Percentiles rank a stretch among this genome's conserved stretches.
These are phyloP conservation scores for Rhododendron molle DNA, from an alignment of 148 eudicot genomes.

Conservation along the genomic window DNA sequence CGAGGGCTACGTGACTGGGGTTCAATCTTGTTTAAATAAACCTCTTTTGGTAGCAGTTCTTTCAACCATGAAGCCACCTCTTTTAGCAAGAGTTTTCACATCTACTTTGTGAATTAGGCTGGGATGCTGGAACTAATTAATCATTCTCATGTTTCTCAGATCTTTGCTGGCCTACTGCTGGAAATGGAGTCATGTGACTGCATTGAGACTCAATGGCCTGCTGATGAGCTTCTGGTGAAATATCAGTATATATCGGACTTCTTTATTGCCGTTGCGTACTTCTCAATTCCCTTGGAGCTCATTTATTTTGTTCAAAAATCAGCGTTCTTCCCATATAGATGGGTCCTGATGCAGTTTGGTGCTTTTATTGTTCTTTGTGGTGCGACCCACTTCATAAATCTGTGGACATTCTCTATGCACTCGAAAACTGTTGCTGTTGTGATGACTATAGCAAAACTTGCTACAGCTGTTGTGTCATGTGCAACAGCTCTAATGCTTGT, in stretches of 20 bases:
- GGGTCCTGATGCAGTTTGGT: conserved; percentile 94
- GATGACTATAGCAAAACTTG: conserved; percentile 77
- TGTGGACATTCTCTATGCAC: conserved; percentile 81
- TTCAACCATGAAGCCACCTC: background rate
- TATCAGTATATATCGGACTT: conserved; percentile 90
- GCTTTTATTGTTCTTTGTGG: conserved; percentile 92
- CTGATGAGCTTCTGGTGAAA: conserved; percentile 72
- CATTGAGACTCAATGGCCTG: conserved; percentile 68
- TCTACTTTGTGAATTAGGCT: background rate
- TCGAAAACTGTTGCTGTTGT: conserved; percentile 76
- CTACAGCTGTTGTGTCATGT: conserved; percentile 86
- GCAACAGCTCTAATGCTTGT: conserved; percentile 85
- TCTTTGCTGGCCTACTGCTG: conserved; percentile 16
- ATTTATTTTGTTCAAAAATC: conserved; percentile 86
- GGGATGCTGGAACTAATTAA: background rate
- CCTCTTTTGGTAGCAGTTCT: background rate
- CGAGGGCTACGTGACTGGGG: background rate
- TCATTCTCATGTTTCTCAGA: conserved; percentile 23
- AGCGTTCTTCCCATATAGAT: conserved; percentile 87
- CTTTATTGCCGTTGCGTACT: conserved; percentile 84
- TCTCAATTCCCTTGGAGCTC: conserved; percentile 92
- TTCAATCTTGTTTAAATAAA: background rate
- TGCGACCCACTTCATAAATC: conserved; percentile 79
- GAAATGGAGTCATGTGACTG: conserved; percentile 84
- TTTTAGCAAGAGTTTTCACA: background rate